Conservation (phyloP, 176 grass and related monocot species). For the Hordeum marinum region DNA sequence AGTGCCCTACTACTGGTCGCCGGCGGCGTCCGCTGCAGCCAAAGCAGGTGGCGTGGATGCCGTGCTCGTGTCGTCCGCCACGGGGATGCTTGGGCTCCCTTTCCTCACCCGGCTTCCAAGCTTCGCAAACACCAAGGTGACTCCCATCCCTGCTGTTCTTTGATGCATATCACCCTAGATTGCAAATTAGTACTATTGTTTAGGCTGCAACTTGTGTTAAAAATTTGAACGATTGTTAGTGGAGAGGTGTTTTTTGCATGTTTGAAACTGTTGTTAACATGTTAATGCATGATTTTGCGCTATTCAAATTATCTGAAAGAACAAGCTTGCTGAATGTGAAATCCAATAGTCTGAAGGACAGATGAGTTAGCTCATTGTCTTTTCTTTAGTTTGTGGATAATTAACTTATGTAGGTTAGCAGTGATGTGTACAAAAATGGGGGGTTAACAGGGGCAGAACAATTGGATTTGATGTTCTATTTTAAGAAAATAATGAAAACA, state of each 20-base stretch:
- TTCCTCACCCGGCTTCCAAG: slow-evolving; percentile 67
- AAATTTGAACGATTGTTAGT: neutral
- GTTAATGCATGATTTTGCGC: neutral
- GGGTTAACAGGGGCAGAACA: no score
- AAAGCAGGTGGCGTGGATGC: slow-evolving; percentile 47
- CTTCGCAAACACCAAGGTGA: slow-evolving; percentile 53
- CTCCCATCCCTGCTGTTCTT: neutral
- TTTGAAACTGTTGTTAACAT: neutral
- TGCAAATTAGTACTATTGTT: neutral
- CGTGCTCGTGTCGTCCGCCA: slow-evolving; percentile 69
- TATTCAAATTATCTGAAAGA: neutral
- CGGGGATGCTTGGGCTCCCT: slow-evolving; percentile 71
- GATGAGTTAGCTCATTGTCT: neutral
- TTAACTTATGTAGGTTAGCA: neutral
- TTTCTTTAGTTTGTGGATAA: neutral
- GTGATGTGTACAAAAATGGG: no score
- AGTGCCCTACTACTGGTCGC: slow-evolving; percentile 69
- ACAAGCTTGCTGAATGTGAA: neutral
- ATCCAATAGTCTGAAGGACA: neutral
- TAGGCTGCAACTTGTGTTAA: neutral
- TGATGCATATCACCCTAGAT: neutral
- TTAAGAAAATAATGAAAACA: neutral
- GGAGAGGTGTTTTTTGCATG: neutral
- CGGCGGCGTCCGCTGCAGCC: slow-evolving; percentile 31
- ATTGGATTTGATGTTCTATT: neutral